phyloP scores from a whole-genome alignment of 2,329 filamentous ascomycete species.

The Pseudopyricularia javanii region DNA sequence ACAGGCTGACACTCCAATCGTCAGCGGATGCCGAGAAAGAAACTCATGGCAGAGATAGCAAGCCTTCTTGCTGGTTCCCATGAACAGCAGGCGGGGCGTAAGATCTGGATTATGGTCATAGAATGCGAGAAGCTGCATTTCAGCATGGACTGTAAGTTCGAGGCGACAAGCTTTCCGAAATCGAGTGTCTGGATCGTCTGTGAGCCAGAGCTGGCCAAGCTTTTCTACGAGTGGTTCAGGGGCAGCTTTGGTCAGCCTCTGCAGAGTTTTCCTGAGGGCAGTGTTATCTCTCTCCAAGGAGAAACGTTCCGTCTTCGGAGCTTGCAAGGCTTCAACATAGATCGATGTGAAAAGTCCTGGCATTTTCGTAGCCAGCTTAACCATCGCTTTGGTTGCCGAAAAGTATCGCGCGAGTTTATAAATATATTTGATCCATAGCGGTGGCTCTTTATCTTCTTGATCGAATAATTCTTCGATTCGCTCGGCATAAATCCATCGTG shows the following conservation, averaged over 20 bases:
- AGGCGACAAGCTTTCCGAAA: constrained; percentile 9
- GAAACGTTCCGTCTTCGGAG: constrained; percentile 6
- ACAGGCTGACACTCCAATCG: constrained; percentile 10
- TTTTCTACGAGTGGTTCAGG: background rate
- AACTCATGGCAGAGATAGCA: constrained; percentile 13
- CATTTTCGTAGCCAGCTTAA: constrained; percentile 7
- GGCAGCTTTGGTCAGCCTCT: constrained; percentile 1
- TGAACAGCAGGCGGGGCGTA: constrained; percentile 10
- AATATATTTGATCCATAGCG: constrained; percentile 7
- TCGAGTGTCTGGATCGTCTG: constrained; percentile 7
- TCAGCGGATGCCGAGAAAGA: constrained; percentile 8
- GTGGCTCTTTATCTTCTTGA: constrained; percentile 1
- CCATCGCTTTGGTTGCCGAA: constrained; percentile 8
- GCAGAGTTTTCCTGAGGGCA: constrained; percentile 1
- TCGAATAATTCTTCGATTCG: constrained; percentile 7
- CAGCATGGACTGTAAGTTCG: constrained; percentile 11
- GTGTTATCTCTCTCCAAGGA: constrained; percentile 3
- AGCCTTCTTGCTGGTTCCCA: constrained; percentile 15
- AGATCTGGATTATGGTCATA: constrained; percentile 11
- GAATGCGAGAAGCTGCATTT: constrained; percentile 13
- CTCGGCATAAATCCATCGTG: constrained; percentile 7
- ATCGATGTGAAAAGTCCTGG: constrained; percentile 8
- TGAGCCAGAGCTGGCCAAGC: constrained; percentile 8
- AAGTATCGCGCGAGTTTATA: constrained; percentile 11
- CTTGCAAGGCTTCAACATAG: constrained; percentile 5